Evolutionary conservation across 495 filamentous ascomycete genomes (phyloP), one percentile per base, ranked within the genome.

Genomic region (Friedmanniomyces simplex): DNA sequence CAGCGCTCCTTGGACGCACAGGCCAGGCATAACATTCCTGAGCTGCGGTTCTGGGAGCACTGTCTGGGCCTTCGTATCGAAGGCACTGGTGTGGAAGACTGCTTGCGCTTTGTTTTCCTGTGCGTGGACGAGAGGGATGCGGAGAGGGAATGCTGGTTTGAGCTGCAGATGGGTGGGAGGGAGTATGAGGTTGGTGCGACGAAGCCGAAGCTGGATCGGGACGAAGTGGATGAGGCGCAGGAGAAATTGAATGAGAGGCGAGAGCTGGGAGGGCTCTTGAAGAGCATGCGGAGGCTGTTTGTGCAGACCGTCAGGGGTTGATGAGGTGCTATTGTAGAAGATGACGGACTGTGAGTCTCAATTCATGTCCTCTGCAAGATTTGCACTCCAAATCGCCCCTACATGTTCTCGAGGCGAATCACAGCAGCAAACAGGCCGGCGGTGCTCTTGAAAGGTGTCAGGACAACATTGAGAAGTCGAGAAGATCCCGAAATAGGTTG

Each of bases 41-140:
- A 98, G 69, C 76, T 97, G 39, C 85, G 89, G 39, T 97, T 98
- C 70, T 98, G 94, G 94, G 84, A 94, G 66, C 84, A 87, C 55
- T 89, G 89, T 68, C 74, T 98, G 58, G 86, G 91, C 57, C 64
- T 97, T 73, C 76, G 85, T 50, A 91, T 98, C 67, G 91, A 97
- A 68, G 56, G 46, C 11, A 59, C 50, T n/a, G 93, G 93, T 3
- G 76, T 78, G 50, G 83, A 86, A 53, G 91, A 96, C 71, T 77
- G 87, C 37, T 74, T 98, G 59, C 94, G 91, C 70, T 95, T 98
- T 74, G 80, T 90, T 4, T 98, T 86, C 67, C 89, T 80, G n/a
- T 86, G 95, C 69, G 71, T 96, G 28, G 80, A 86, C 66, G 91
- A 96, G 72, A 79, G 82, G 60, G 84, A 93, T 63, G 93, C 89